Percentiles rank a stretch among this genome's conserved stretches.
These are phyloP conservation scores for Laburnicola sp. DNA, from an alignment of 2,329 filamentous ascomycete genomes.

Conservation along the genomic window DNA sequence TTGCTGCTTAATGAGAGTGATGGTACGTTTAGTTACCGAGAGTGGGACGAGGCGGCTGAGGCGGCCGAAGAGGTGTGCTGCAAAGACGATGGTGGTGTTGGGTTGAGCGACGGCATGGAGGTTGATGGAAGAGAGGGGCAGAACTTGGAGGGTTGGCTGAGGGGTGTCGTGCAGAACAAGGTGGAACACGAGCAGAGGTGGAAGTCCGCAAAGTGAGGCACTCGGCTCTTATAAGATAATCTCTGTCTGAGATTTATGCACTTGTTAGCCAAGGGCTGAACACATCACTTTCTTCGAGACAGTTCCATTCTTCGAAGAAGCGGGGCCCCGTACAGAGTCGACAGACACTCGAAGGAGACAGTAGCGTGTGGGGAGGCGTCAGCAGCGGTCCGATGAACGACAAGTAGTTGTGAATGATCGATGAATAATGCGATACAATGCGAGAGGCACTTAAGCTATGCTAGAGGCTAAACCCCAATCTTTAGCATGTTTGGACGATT, in stretches of 20 bases:
- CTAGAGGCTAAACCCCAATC: background rate
- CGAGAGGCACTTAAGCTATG: background rate
- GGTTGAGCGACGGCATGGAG: conserved; percentile 45
- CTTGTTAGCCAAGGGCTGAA: too few relatives aligned
- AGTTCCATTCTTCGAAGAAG: too few relatives aligned
- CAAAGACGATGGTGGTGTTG: conserved; percentile 42
- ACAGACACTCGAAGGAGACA: background rate
- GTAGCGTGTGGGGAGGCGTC: background rate
- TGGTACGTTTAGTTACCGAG: conserved; percentile 72
- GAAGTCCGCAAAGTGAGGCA: conserved; percentile 41
- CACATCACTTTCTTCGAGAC: too few relatives aligned
- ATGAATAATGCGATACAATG: conserved; percentile 1
- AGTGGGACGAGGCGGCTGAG: conserved; percentile 73
- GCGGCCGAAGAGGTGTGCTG: conserved; percentile 69
- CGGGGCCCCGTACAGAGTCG: too few relatives aligned
- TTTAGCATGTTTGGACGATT: background rate
- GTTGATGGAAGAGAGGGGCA: conserved; percentile 38
- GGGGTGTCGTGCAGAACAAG: conserved; percentile 45
- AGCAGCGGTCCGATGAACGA: background rate
- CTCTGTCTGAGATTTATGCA: too few relatives aligned
- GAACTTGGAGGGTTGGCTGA: conserved; percentile 46
- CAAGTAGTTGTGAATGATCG: too few relatives aligned
- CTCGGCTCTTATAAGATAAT: background rate
- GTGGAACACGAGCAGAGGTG: conserved; percentile 48
- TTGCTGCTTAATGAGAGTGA: conserved; percentile 80